Base-by-base conservation (phyloP, 495 filamentous ascomycete species). In the Penicillium antarcticum region DNA sequence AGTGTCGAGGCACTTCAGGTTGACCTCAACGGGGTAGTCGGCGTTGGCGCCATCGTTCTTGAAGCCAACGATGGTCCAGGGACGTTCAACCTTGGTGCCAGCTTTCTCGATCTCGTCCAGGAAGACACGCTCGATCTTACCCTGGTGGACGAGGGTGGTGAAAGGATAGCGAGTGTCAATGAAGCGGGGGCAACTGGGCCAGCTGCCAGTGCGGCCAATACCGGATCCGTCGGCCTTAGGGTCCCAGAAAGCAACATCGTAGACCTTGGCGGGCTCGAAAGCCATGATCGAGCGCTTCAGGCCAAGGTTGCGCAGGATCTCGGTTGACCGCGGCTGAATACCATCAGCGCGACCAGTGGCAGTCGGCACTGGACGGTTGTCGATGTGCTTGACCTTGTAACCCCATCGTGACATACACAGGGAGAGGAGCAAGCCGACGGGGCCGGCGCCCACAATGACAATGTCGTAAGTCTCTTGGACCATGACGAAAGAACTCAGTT, bases 361-460 rank as follows among this genome's bases (percentile, higher is more conserved):
- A 18, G 84, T 86, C 16, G 81, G 82, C 42, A 80, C 76, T 0
- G 80, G 74, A 17, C 83, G 76, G 61, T 85, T 85, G 65, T 87
- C 83, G 55, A 86, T 80, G 57, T 84, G 77, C 69, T 83, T 86
- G 55, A 86, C 83, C 56, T 80, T 83, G 72, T 85, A 86, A 14
- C 82, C 82, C 80, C 80, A 86, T 62, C 83, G 71, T 39, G 79
- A 81, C 55, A 87, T 85, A 68, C 87, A 91, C 14, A 90, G 87
- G n/a, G 87, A 91, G 12, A 96, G 79, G 61, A 92, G 80, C 45
- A 95, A 79, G 35, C 91, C 91, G 24, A 89, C 89, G n/a, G 91
- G 90, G 29, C 91, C 90, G 42, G 91, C 91, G 52, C 91, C 91
- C 49, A 96, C 76, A 60, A 96, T 91, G 60, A 95, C 89, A 52